phyloP scores from a whole-genome alignment of 768 basidiomycete genomes.

The Suillus spraguei region DNA sequence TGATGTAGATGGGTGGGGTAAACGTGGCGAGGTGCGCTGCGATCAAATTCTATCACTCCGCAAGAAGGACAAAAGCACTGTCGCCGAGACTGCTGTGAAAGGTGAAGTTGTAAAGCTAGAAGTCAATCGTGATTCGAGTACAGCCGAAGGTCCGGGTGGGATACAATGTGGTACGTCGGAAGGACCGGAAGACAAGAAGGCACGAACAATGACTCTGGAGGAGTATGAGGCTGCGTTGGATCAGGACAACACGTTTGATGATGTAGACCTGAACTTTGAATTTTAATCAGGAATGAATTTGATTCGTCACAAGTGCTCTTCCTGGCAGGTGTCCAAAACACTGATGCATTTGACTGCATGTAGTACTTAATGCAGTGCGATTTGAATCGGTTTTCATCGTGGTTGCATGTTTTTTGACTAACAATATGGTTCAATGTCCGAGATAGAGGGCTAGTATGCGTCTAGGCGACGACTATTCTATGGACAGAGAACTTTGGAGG shows the following conservation, averaged over 20 bases:
- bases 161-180: slow-evolving; percentile 17
- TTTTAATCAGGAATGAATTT: slow-evolving; percentile 19
- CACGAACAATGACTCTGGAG: slow-evolving; percentile 42
- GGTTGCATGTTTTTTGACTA: background rate
- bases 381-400: background rate
- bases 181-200: slow-evolving; percentile 43
- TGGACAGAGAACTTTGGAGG: background rate
- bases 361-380: background rate
- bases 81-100: slow-evolving; percentile 13
- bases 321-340: background rate
- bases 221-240: slow-evolving; percentile 58
- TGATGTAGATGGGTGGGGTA: slow-evolving; percentile 80
- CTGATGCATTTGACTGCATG: background rate
- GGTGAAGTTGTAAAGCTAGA: slow-evolving; percentile 21
- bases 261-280: slow-evolving; percentile 38
- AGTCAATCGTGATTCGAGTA: slow-evolving; percentile 20
- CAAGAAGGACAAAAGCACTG: slow-evolving; percentile 28
- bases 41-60: slow-evolving; percentile 65
- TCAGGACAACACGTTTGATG: slow-evolving; percentile 47
- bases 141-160: background rate
- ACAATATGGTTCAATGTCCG: background rate
- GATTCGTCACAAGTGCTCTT: slow-evolving; percentile 1
- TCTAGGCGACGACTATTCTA: background rate
- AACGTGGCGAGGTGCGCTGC: slow-evolving; percentile 73
- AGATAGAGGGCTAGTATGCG: background rate